phyloP scores from a whole-genome alignment of 257 asterid species.

The Cruciata laevipes region DNA sequence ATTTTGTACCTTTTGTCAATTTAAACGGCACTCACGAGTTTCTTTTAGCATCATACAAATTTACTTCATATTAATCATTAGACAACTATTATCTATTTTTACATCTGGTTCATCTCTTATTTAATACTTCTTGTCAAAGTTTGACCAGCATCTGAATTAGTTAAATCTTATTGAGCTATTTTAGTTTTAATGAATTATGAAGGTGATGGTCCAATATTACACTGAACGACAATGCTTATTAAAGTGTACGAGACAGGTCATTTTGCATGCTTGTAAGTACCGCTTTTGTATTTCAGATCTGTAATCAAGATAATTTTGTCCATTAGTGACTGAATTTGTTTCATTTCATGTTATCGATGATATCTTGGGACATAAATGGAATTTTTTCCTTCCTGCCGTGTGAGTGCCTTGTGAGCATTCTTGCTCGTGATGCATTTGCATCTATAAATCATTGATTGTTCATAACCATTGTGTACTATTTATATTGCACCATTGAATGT shows the following conservation, averaged over 20 bases:
- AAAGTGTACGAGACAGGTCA: constrained; percentile 83
- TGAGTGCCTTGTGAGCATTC: too few relatives aligned
- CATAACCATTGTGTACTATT: too few relatives aligned
- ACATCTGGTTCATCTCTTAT: background rate
- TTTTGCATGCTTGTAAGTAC: constrained; percentile 71
- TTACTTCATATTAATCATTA: background rate
- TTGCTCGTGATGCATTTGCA: background rate
- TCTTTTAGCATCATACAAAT: background rate
- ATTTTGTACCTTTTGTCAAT: background rate
- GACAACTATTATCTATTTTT: background rate
- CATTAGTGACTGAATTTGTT: background rate
- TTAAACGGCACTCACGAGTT: background rate
- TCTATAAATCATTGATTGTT: background rate
- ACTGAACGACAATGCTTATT: constrained; percentile 77
- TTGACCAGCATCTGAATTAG: background rate
- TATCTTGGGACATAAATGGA: background rate
- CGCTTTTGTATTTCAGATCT: constrained; percentile 19
- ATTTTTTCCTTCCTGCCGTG: background rate
- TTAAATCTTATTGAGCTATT: constrained; percentile 2
- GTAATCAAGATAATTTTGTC: constrained; percentile 1
- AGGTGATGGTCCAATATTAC: constrained; percentile 79
- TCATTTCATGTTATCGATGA: background rate
- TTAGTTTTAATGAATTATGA: constrained; percentile 15
- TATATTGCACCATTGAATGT: background rate
- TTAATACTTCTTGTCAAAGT: background rate